phyloP scores from a whole-genome alignment of 805 yeast genomes.

The Ogataea populi-albae region DNA sequence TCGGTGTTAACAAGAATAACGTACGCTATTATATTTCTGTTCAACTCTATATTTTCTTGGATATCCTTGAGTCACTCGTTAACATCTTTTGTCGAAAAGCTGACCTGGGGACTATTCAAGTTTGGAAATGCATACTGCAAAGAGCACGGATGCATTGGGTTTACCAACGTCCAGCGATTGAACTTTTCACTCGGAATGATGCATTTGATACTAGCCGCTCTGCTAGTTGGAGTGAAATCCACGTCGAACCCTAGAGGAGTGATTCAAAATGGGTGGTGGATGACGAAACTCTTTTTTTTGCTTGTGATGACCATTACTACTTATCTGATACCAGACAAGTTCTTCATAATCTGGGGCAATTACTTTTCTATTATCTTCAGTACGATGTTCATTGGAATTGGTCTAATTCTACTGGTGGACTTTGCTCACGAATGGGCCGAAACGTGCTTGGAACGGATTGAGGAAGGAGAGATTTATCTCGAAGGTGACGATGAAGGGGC shows the following conservation, averaged over 20 bases:
- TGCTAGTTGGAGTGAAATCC: slow-evolving; percentile 72
- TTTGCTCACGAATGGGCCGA: slow-evolving; percentile 99
- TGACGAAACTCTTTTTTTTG: slow-evolving; percentile 65
- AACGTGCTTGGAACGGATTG: slow-evolving; percentile 86
- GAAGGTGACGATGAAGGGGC: slow-evolving; percentile 42
- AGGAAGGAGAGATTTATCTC: slow-evolving; percentile 59
- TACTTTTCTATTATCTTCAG: slow-evolving; percentile 83
- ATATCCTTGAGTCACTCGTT: slow-evolving; percentile 82
- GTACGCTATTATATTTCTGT: slow-evolving; percentile 73
- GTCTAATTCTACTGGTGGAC: slow-evolving; percentile 85
- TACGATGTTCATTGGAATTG: slow-evolving; percentile 82
- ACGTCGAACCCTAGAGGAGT: slow-evolving; percentile 74
- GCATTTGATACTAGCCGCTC: slow-evolving; percentile 67
- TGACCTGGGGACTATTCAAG: slow-evolving; percentile 67
- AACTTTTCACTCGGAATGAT: slow-evolving; percentile 82
- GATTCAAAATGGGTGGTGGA: slow-evolving; percentile 93
- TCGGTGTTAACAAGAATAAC: slow-evolving; percentile 81
- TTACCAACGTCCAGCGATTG: slow-evolving; percentile 89
- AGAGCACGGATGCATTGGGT: slow-evolving; percentile 83
- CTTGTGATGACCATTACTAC: slow-evolving; percentile 52
- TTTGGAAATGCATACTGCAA: slow-evolving; percentile 57
- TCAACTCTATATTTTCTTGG: slow-evolving; percentile 89
- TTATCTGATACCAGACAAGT: slow-evolving; percentile 81
- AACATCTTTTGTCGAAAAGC: slow-evolving; percentile 64
- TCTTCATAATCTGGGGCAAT: slow-evolving; percentile 88